These are phyloP conservation scores for Penicillium silybi DNA, from an alignment of 495 filamentous ascomycete species.

Conservation along the genomic window DNA sequence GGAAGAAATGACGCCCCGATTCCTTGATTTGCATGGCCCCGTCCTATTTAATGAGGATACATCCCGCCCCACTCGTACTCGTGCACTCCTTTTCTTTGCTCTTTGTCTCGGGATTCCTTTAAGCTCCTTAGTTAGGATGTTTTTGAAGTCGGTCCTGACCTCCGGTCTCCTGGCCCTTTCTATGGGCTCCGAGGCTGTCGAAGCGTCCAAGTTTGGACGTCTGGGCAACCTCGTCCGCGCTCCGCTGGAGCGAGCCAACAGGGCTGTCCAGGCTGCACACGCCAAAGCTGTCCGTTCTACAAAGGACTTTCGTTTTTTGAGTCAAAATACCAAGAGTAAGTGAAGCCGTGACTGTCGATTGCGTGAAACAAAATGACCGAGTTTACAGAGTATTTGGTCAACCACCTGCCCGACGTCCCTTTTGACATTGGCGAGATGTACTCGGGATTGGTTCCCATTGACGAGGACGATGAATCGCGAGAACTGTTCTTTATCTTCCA, in stretches of 20 bases:
- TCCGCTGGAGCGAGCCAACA: slow-evolving; percentile 78
- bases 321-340: slow-evolving; percentile 33
- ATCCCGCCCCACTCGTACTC: not conserved
- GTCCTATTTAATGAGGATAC: not conserved
- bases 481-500: slow-evolving; percentile 52
- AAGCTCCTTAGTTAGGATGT: slow-evolving; percentile 18
- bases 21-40: not conserved
- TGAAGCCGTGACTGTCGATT: not conserved
- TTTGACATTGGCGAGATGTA: slow-evolving; percentile 76
- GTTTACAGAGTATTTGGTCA: slow-evolving; percentile 53
- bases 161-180: slow-evolving; percentile 26
- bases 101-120: not conserved
- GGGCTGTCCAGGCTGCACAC: slow-evolving; percentile 53
- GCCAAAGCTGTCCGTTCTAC: slow-evolving; percentile 10
- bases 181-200: slow-evolving; percentile 24
- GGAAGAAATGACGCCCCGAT: not conserved
- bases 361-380: not conserved
- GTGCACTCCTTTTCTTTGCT: not conserved
- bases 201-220: slow-evolving; percentile 28
- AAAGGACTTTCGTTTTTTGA: slow-evolving; percentile 37
- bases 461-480: slow-evolving; percentile 47
- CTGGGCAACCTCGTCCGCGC: slow-evolving; percentile 65
- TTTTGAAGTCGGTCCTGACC: slow-evolving; percentile 28
- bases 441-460: slow-evolving; percentile 68
- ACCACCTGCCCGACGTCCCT: slow-evolving; percentile 66